A percentile compares a stretch with the other conserved stretches of the same genome.
phyloP scores from a whole-genome alignment of 1,139 yeast genomes.

The Casaregolazyma suthepensis region DNA sequence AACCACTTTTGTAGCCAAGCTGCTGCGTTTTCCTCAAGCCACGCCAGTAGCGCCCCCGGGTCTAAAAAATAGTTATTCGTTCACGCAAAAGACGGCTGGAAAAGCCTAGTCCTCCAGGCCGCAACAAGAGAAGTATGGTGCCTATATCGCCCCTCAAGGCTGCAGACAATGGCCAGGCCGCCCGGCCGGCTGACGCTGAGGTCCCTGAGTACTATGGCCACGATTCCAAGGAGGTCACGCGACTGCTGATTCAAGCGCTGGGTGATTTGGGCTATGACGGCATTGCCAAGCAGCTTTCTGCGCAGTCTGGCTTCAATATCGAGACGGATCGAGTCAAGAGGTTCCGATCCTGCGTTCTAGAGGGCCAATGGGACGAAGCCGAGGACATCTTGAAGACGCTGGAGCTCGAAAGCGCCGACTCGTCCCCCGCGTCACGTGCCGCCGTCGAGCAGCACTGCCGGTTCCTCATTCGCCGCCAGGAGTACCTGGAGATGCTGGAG shows the following conservation, averaged over 20 bases:
- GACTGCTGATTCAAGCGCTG: conserved; percentile 45
- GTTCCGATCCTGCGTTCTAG: conserved; percentile 37
- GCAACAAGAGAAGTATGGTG: conserved; percentile 1
- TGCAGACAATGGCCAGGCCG: conserved; percentile 1
- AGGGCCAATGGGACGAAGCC: conserved; percentile 42
- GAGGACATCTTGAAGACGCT: conserved; percentile 32
- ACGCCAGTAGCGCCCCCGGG: conserved; percentile 2
- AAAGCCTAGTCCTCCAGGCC: neutral
- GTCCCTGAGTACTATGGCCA: conserved; percentile 20
- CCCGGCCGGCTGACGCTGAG: neutral
- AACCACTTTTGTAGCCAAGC: neutral
- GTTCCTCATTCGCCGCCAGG: conserved; percentile 32
- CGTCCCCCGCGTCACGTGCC: conserved; percentile 12
- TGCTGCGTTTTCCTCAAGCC: neutral
- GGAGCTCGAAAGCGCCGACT: conserved; percentile 19
- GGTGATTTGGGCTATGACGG: conserved; percentile 43
- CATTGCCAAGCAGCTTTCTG: conserved; percentile 37
- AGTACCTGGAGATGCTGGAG: conserved; percentile 30
- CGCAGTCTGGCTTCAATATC: conserved; percentile 37
- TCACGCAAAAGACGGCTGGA: conserved; percentile 6
- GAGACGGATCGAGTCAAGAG: conserved; percentile 34
- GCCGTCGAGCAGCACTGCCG: conserved; percentile 19
- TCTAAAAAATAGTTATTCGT: neutral
- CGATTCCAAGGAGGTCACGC: conserved; percentile 40
- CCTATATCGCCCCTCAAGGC: conserved; percentile 5